These are phyloP conservation scores for Phytomonas sp. DNA, from an alignment of 208 protist species.

Conservation along the genomic window DNA sequence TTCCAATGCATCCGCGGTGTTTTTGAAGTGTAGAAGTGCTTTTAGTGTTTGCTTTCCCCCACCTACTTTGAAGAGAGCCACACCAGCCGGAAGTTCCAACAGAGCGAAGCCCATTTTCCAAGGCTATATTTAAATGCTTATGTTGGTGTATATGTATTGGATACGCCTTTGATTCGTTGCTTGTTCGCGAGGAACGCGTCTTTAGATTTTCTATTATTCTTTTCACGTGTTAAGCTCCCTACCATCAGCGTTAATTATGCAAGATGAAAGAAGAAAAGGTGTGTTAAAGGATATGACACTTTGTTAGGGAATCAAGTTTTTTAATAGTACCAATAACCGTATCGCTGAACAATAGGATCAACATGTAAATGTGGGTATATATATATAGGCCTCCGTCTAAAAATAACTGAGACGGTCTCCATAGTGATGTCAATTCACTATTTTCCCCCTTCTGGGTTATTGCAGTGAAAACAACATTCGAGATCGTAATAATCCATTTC, in stretches of 20 bases:
- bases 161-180: not conserved
- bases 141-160: constrained; percentile 6
- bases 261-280: constrained; percentile 6
- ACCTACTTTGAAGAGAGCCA: constrained; percentile 97
- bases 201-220: constrained; percentile 5
- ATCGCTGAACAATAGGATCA: constrained; percentile 10
- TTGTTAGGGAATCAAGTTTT: not conserved
- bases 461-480: not conserved
- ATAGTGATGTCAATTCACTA: not conserved
- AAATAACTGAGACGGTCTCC: not conserved
- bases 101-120: constrained; percentile 93
- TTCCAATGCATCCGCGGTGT: constrained; percentile 96
- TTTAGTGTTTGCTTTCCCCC: constrained; percentile 88
- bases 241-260: not conserved
- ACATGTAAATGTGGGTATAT: not conserved
- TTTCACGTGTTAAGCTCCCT: not conserved
- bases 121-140: not conserved
- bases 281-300: not conserved
- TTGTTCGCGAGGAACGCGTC: not conserved
- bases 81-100: constrained; percentile 97
- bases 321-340: constrained; percentile 1
- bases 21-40: constrained; percentile 91
- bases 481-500: not conserved
- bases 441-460: not conserved
- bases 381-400: not conserved